These are phyloP conservation scores for Craspedostauros australis DNA, from an alignment of 108 stramenopile genomes.

Conservation along the genomic window DNA sequence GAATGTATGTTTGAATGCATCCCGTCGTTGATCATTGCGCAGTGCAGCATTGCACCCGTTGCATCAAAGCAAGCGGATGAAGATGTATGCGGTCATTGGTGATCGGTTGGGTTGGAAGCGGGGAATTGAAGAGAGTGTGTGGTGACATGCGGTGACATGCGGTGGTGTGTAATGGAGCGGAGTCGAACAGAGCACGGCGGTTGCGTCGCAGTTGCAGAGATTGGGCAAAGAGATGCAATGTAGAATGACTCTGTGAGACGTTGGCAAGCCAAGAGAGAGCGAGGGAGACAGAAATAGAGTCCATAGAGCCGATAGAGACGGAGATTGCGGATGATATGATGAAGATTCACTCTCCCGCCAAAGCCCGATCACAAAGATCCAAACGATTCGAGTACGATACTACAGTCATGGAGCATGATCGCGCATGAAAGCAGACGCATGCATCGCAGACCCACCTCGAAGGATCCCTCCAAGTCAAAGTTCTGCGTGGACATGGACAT, in stretches of 20 bases:
- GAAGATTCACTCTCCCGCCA: not conserved
- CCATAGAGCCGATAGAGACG: not conserved
- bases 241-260: too few relatives aligned
- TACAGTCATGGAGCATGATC: not conserved
- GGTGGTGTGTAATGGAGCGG: too few relatives aligned
- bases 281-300: not conserved
- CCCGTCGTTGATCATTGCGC: too few relatives aligned
- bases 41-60: too few relatives aligned
- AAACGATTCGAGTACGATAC: not conserved
- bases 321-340: not conserved
- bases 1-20: not conserved
- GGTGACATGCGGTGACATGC: too few relatives aligned
- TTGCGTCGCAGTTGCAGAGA: too few relatives aligned
- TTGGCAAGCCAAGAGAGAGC: not conserved
- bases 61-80: too few relatives aligned
- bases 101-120: too few relatives aligned
- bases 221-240: too few relatives aligned
- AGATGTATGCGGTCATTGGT: too few relatives aligned
- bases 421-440: not conserved
- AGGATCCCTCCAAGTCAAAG: constrained; percentile 75
- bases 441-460: constrained; percentile 33
- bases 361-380: not conserved
- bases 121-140: too few relatives aligned
- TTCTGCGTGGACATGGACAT: constrained; percentile 31
- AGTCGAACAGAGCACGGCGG: too few relatives aligned